These are phyloP conservation scores for Gnomoniopsis sp. DNA, from an alignment of 2,329 filamentous ascomycete genomes.

Conservation along the genomic window DNA sequence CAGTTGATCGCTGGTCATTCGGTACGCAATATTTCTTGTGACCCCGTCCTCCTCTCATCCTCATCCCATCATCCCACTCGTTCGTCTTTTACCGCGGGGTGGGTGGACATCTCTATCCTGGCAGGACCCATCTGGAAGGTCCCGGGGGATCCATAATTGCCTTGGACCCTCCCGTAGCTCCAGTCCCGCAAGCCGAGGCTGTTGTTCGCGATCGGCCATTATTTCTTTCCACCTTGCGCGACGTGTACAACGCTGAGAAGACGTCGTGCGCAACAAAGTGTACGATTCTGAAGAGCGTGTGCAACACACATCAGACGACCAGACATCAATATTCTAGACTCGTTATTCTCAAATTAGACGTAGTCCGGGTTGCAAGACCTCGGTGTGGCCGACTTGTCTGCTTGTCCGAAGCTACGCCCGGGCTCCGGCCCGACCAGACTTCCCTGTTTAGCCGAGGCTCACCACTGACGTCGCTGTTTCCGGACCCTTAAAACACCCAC, in stretches of 20 bases:
- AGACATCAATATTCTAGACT: too few species aligned
- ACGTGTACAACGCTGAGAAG: background rate
- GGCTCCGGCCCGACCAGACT: background rate
- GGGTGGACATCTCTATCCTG: constrained; percentile 6
- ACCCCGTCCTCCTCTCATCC: background rate
- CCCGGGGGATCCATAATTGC: constrained; percentile 1
- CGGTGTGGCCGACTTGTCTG: constrained; percentile 5
- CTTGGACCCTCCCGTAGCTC: background rate
- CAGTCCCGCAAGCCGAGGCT: constrained; percentile 2
- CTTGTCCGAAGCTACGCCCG: background rate
- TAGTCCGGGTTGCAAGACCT: too few species aligned
- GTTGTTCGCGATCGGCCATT: background rate
- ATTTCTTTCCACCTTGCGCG: background rate
- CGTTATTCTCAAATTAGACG: too few species aligned
- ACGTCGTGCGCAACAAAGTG: too few species aligned
- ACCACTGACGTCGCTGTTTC: constrained; percentile 8
- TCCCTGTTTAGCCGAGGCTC: constrained; percentile 11
- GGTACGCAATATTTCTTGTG: too few species aligned
- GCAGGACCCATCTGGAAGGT: constrained; percentile 7
- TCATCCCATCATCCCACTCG: background rate
- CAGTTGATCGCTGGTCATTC: too few species aligned
- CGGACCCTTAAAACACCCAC: background rate
- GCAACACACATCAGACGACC: background rate
- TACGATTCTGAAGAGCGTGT: too few species aligned
- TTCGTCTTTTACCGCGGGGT: constrained; percentile 7